Base-by-base conservation (phyloP, 1,284 basidiomycete species). In the Leccinum subrobustum region DNA sequence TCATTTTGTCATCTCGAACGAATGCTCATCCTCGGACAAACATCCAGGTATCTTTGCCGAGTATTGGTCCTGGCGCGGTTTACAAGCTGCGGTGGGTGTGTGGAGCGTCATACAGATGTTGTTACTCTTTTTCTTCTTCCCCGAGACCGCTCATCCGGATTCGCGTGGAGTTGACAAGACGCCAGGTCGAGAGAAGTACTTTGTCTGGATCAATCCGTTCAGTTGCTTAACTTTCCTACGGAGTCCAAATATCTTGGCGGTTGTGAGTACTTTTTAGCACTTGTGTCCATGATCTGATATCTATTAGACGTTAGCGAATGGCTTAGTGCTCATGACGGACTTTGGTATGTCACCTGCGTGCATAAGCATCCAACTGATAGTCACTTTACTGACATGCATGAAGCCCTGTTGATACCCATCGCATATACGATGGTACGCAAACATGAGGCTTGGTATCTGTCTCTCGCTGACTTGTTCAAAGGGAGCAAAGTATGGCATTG, bases 31-130 rank as follows among this genome's bases (percentile, higher is more conserved):
- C 9, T 37, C 8, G 18, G 50, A 31, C 3, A 35, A 12, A 8
- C 9, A 23, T 58, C 29, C 8, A 74, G 84, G 83, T 39, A 27
- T 78, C 20, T 73, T 78, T 0, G 77, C 85, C 0, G 74, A 84
- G 58, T 87, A 86, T 63, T 78, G 77, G 44, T 87, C 89, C 0
- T 93, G 92, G 92, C 81, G 90, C 2, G 69, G 81, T 2, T 85
- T 89, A 70, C 90, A 93, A 71, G 74, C 75, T 37, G 67, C 73
- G 0, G 63, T 91, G 3, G 83, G 81, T 2, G 68, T 78, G 0
- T 71, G 77, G 37, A 82, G 81, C 4, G 63, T 81, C 0, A 60
- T 81, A 2, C 78, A 81, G 1, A 76, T 85, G 33, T 27, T 81
- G 0, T 67, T 81, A 9, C 77, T 87, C 31, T 68, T 77, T 7